Percentiles rank a stretch among this genome's conserved stretches.
Conservation (phyloP, 352 stramenopile genomes). For the Globisporangium rhizosaccharum region DNA sequence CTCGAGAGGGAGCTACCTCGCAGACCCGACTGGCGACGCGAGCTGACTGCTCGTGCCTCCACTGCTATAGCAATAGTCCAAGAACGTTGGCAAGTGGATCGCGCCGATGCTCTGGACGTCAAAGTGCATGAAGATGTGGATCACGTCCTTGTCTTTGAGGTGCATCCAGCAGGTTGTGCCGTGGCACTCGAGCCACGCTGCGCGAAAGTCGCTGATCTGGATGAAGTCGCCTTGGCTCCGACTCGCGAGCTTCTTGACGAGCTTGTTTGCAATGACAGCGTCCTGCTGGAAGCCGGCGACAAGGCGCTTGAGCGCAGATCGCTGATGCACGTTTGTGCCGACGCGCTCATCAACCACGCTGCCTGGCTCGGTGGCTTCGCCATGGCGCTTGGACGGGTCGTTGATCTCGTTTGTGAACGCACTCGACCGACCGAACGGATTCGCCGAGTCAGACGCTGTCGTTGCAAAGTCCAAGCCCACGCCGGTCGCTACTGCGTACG, state of each 20-base stretch:
- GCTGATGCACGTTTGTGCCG: slow-evolving; percentile 54
- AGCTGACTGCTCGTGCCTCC: background rate
- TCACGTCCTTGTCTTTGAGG: slow-evolving; percentile 45
- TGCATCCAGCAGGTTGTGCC: background rate
- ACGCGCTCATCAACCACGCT: slow-evolving; percentile 38
- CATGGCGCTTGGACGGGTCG: slow-evolving; percentile 57
- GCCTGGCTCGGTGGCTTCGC: slow-evolving; percentile 61
- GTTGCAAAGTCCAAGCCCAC: slow-evolving; percentile 48
- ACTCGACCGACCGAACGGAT: slow-evolving; percentile 60
- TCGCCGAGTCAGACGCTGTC: slow-evolving; percentile 43
- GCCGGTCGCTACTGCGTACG: slow-evolving; percentile 54
- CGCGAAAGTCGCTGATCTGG: slow-evolving; percentile 45
- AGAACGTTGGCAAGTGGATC: slow-evolving; percentile 32
- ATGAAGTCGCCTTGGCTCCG: slow-evolving; percentile 22
- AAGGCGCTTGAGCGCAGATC: slow-evolving; percentile 48
- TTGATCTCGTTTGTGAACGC: slow-evolving; percentile 71
- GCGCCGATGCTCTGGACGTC: slow-evolving; percentile 58
- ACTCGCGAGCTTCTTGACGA: slow-evolving; percentile 7
- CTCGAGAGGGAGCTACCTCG: background rate
- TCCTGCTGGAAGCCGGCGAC: slow-evolving; percentile 18
- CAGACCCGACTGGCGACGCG: background rate
- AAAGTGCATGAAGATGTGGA: slow-evolving; percentile 81
- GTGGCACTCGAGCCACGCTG: slow-evolving; percentile 12
- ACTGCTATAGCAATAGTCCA: slow-evolving; percentile 27
- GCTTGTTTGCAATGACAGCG: slow-evolving; percentile 2